Conservation (phyloP, 1,139 yeast genomes). For the Candida dubliniensis region DNA sequence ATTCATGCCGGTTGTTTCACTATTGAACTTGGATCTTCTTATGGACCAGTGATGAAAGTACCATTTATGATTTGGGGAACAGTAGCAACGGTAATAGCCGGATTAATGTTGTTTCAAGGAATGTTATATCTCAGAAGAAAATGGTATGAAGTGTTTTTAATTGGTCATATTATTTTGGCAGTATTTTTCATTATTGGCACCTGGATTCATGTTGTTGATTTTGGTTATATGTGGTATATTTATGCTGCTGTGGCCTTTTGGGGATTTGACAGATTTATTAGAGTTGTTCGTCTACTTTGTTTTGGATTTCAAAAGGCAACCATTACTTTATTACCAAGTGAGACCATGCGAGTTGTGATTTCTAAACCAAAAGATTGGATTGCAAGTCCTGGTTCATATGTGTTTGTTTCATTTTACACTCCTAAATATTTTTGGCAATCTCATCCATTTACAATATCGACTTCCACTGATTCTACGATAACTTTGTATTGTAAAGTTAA, state of each 20-base stretch:
- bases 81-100: conserved; percentile 38
- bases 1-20: conserved; percentile 38
- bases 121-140: conserved; percentile 51
- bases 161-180: conserved; percentile 60
- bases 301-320: conserved; percentile 53
- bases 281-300: conserved; percentile 45
- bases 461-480: conserved; percentile 28
- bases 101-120: conserved; percentile 47
- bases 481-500: conserved; percentile 32
- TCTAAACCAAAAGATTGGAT: conserved; percentile 43
- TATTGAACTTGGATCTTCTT: conserved; percentile 16
- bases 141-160: conserved; percentile 64
- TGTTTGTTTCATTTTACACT: conserved; percentile 54
- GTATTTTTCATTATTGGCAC: conserved; percentile 54
- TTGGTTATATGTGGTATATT: conserved; percentile 51
- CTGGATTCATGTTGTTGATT: conserved; percentile 57
- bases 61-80: conserved; percentile 55
- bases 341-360: conserved; percentile 41
- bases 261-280: conserved; percentile 56
- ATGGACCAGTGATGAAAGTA: conserved; percentile 17
- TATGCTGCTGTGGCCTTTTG: conserved; percentile 60
- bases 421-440: conserved; percentile 66
- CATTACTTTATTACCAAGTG: conserved; percentile 43
- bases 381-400: conserved; percentile 57
- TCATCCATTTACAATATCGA: conserved; percentile 61